phyloP scores from a whole-genome alignment of 2,329 filamentous ascomycete species.

The Aspergillus intermedius region DNA sequence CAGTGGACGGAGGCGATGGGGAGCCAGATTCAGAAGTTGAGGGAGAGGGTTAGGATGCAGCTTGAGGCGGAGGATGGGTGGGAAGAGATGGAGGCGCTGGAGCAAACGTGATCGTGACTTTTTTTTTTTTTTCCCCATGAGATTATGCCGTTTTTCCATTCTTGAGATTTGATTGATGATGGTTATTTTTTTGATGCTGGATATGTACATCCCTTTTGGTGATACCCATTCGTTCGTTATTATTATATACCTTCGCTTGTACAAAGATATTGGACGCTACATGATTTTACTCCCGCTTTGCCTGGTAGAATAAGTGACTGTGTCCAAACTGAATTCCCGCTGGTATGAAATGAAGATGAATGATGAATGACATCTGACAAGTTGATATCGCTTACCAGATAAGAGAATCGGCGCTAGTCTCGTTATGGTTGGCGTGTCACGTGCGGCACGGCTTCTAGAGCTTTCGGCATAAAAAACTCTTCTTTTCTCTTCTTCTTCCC shows the following conservation, averaged over 20 bases:
- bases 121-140: background rate
- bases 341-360: no score
- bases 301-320: no score
- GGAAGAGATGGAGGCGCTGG: slow-evolving; percentile 65
- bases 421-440: background rate
- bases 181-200: slow-evolving; percentile 1
- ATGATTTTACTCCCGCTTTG: no score
- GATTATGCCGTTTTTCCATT: background rate
- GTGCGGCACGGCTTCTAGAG: slow-evolving; percentile 28
- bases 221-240: no score
- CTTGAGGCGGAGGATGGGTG: slow-evolving; percentile 75
- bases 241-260: no score
- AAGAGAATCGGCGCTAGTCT: background rate
- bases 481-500: slow-evolving; percentile 12
- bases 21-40: slow-evolving; percentile 64
- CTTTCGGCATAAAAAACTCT: slow-evolving; percentile 16
- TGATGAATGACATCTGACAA: no score
- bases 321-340: no score
- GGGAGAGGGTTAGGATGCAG: slow-evolving; percentile 65
- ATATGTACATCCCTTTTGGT: slow-evolving; percentile 1
- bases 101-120: slow-evolving; percentile 17
- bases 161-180: slow-evolving; percentile 1
- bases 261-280: no score
- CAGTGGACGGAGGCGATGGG: slow-evolving; percentile 89
- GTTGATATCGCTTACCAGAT: background rate